Evolutionary conservation across 2,329 filamentous ascomycete species (phyloP).

Genomic region (Ophiosphaerella herpotricha): DNA sequence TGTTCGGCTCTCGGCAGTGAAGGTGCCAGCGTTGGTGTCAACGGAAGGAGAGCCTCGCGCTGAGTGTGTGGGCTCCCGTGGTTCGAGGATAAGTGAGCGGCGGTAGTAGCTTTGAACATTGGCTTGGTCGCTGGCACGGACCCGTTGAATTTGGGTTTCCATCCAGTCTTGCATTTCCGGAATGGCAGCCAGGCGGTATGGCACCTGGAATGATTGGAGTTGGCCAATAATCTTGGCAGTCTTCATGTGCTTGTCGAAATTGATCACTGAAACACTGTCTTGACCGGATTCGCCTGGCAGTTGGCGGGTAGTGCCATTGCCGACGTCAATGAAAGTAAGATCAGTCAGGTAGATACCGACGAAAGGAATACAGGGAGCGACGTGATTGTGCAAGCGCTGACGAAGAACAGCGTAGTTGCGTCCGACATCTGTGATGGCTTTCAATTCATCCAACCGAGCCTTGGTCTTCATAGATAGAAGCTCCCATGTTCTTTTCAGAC

Average conservation of each 20-base stretch:
- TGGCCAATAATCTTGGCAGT: constrained; percentile 96
- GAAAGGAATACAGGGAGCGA: constrained; percentile 92
- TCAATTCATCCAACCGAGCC: constrained; percentile 75
- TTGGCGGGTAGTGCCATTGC: constrained; percentile 83
- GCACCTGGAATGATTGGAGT: constrained; percentile 93
- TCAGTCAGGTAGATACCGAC: constrained; percentile 96
- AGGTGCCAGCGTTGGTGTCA: constrained; percentile 30
- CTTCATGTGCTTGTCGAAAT: constrained; percentile 95
- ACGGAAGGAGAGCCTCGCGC: constrained; percentile 31
- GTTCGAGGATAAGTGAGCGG: constrained; percentile 83
- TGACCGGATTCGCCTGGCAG: constrained; percentile 62
- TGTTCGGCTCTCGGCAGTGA: constrained; percentile 35
- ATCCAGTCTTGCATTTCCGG: constrained; percentile 94
- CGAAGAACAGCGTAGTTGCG: constrained; percentile 91
- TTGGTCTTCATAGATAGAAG: constrained; percentile 82
- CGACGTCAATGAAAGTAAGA: constrained; percentile 92
- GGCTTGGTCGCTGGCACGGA: constrained; percentile 67
- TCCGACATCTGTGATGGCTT: constrained; percentile 83
- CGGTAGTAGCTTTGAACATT: constrained; percentile 74
- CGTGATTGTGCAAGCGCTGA: constrained; percentile 78
- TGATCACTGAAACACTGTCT: constrained; percentile 81
- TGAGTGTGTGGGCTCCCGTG: constrained; percentile 59
- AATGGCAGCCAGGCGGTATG: constrained; percentile 81
- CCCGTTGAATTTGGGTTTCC: constrained; percentile 75
- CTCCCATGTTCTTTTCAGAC: constrained; percentile 92